These are phyloP conservation scores for Hortaea sp. DNA, from an alignment of 2,329 filamentous ascomycete species.

Conservation along the genomic window DNA sequence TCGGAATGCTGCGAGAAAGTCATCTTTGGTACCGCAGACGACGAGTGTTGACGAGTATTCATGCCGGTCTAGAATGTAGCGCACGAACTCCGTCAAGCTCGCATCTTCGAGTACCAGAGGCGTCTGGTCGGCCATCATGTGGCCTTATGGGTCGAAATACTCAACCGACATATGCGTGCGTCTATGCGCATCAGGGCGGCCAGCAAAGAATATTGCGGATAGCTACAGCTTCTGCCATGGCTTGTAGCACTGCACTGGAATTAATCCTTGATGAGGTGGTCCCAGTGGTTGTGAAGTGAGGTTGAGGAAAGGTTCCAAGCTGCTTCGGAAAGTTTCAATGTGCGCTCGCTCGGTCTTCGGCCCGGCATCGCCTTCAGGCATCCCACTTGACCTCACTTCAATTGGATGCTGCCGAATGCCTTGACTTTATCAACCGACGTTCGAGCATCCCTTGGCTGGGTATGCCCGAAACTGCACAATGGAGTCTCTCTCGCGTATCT, in stretches of 20 bases:
- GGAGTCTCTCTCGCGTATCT: slow-evolving; percentile 95
- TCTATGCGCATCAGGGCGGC: too few relatives aligned
- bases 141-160: not conserved
- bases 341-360: not conserved
- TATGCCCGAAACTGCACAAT: slow-evolving; percentile 40
- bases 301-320: not conserved
- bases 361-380: not conserved
- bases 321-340: not conserved
- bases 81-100: slow-evolving; percentile 46
- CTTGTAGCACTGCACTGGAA: too few relatives aligned
- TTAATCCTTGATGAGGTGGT: too few relatives aligned
- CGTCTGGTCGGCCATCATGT: slow-evolving; percentile 1
- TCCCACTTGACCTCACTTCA: not conserved
- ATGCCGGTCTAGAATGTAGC: slow-evolving; percentile 50
- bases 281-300: not conserved
- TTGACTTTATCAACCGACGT: too few relatives aligned
- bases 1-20: slow-evolving; percentile 53
- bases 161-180: too few relatives aligned
- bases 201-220: too few relatives aligned
- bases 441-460: not conserved
- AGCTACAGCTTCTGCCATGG: too few relatives aligned
- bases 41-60: slow-evolving; percentile 55
- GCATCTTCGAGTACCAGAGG: slow-evolving; percentile 30
- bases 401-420: too few relatives aligned
- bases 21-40: slow-evolving; percentile 55